A percentile compares a stretch with the other conserved stretches of the same genome.
Evolutionary conservation across 352 stramenopile genomes (phyloP).

Genomic region (Globisporangium spiculum): DNA sequence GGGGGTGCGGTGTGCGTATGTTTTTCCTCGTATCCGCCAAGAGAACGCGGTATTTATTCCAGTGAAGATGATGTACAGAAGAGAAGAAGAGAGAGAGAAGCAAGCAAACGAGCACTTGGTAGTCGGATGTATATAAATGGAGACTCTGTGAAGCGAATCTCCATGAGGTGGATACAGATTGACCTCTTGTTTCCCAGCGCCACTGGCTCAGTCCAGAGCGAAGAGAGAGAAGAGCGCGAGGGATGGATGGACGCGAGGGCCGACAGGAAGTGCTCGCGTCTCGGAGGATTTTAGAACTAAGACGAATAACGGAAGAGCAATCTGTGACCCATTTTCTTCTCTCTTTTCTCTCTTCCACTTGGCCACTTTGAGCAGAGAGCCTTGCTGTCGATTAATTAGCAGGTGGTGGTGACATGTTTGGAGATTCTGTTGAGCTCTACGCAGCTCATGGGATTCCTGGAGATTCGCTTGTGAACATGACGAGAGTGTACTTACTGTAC

Average conservation of each 20-base stretch:
- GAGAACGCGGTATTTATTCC: slow-evolving; percentile 17
- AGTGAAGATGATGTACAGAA: slow-evolving; percentile 12
- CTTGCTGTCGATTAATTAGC: not conserved
- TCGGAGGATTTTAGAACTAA: slow-evolving; percentile 3
- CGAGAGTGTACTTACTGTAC: not conserved
- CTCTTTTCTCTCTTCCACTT: not conserved
- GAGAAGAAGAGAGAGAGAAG: slow-evolving; percentile 12
- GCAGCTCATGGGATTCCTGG: not conserved
- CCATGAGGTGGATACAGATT: not conserved
- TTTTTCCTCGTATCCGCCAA: slow-evolving; percentile 17
- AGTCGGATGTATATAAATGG: slow-evolving; percentile 8
- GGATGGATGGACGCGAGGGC: slow-evolving; percentile 2
- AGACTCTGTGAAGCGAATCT: not conserved
- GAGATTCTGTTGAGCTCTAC: not conserved
- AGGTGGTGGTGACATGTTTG: not conserved
- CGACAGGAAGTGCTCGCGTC: slow-evolving; percentile 7
- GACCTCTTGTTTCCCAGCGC: not conserved
- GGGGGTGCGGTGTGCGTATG: not conserved
- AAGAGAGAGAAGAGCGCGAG: not conserved
- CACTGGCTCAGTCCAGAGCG: not conserved
- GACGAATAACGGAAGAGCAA: not conserved
- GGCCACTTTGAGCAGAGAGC: not conserved
- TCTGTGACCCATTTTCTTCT: not conserved
- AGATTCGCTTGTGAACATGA: not conserved
- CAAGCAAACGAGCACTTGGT: slow-evolving; percentile 1